These are phyloP conservation scores for Solanum sitiens DNA, from an alignment of 257 asterid genomes.

Conservation along the genomic window DNA sequence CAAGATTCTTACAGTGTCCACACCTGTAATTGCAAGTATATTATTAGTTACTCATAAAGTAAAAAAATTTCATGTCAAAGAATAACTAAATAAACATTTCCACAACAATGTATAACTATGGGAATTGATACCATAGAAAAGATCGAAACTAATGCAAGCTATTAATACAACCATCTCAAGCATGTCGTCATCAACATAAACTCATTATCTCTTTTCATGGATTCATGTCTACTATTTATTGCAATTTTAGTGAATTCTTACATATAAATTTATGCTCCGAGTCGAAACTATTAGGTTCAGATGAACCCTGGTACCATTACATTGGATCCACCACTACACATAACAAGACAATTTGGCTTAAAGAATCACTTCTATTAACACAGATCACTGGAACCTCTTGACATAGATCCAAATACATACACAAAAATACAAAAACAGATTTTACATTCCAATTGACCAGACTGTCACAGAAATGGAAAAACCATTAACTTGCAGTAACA, in stretches of 20 bases:
- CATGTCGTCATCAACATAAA: neutral
- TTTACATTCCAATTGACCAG: neutral
- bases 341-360: neutral
- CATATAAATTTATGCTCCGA: neutral
- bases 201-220: neutral
- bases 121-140: neutral
- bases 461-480: neutral
- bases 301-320: neutral
- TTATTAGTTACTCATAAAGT: neutral
- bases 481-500: neutral
- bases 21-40: constrained; percentile 47
- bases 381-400: neutral
- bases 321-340: neutral
- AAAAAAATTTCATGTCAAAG: neutral
- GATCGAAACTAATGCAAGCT: neutral
- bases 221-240: neutral
- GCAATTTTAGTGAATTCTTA: neutral
- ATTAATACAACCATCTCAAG: neutral
- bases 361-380: neutral
- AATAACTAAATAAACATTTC: neutral
- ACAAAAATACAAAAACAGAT: neutral
- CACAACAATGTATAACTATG: neutral
- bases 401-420: neutral
- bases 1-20: constrained; percentile 86
- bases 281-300: neutral